Conservation (phyloP, 2,329 filamentous ascomycete genomes). For the Calonectria leucothoes region DNA sequence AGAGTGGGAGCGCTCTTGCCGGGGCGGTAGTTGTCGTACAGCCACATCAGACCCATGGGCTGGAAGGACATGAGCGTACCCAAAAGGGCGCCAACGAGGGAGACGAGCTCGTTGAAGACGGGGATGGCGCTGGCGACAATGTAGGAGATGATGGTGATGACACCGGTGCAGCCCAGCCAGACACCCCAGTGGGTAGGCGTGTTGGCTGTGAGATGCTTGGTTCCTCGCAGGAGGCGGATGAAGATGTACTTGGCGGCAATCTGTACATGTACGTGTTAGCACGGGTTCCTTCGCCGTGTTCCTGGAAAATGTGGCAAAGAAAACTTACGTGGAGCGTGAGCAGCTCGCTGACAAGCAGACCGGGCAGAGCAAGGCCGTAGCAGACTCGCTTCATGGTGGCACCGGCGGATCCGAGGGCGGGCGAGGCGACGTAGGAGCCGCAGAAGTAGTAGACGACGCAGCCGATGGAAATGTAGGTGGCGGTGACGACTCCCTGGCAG, state of each 20-base stretch:
- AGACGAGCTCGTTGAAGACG: slow-evolving; percentile 31
- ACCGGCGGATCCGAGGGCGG: slow-evolving; percentile 59
- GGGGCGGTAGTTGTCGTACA: slow-evolving; percentile 33
- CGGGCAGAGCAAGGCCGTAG: slow-evolving; percentile 52
- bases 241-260: slow-evolving; percentile 14
- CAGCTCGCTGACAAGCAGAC: slow-evolving; percentile 38
- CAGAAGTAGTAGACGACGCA: slow-evolving; percentile 59
- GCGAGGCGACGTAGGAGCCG: slow-evolving; percentile 59
- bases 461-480: slow-evolving; percentile 48
- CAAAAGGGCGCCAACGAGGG: slow-evolving; percentile 40
- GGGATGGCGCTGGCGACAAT: slow-evolving; percentile 38
- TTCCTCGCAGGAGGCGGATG: slow-evolving; percentile 6
- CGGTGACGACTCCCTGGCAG: slow-evolving; percentile 41
- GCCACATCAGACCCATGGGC: slow-evolving; percentile 39
- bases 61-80: slow-evolving; percentile 42
- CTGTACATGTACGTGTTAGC: slow-evolving; percentile 40
- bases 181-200: slow-evolving; percentile 1
- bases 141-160: slow-evolving; percentile 33
- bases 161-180: slow-evolving; percentile 28
- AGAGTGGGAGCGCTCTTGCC: neutral
- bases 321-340: neutral
- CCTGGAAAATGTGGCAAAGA: too few species aligned
- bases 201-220: slow-evolving; percentile 15
- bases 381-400: slow-evolving; percentile 54
- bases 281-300: neutral